Evolutionary conservation across 495 filamentous ascomycete genomes (phyloP).

Genomic region (Astrocystis sublimbata): DNA sequence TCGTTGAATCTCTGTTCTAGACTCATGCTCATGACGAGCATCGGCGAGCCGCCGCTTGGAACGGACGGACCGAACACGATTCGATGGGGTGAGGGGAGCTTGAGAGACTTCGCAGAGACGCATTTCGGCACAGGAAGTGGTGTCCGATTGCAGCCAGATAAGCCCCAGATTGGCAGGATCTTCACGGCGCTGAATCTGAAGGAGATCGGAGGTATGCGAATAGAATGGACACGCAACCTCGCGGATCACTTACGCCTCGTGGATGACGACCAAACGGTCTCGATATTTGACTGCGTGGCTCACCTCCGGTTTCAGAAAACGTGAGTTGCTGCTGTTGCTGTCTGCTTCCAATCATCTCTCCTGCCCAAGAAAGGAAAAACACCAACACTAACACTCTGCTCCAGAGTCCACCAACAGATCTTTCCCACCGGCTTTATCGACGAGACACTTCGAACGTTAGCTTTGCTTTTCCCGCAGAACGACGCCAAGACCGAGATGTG

Average conservation of each 20-base stretch:
- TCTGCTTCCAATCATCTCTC: neutral
- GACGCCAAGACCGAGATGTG: slow-evolving; percentile 29
- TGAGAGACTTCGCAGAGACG: slow-evolving; percentile 11
- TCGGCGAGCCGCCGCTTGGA: slow-evolving; percentile 11
- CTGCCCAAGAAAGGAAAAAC: no score
- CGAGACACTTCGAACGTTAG: slow-evolving; percentile 50
- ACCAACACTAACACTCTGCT: slow-evolving; percentile 1
- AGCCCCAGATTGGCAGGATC: slow-evolving; percentile 24
- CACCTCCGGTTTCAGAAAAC: slow-evolving; percentile 36
- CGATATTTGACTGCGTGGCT: slow-evolving; percentile 46
- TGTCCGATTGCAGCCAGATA: slow-evolving; percentile 7
- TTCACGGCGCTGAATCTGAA: slow-evolving; percentile 35
- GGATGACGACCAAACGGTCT: slow-evolving; percentile 42
- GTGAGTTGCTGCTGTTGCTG: no score
- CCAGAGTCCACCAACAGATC: slow-evolving; percentile 7
- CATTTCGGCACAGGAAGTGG: neutral
- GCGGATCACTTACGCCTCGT: slow-evolving; percentile 46
- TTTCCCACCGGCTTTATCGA: slow-evolving; percentile 40
- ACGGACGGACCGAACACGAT: slow-evolving; percentile 11
- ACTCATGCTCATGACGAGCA: slow-evolving; percentile 23
- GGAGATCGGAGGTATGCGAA: slow-evolving; percentile 41
- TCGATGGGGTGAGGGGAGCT: slow-evolving; percentile 19
- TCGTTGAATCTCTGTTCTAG: slow-evolving; percentile 27
- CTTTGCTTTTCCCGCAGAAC: slow-evolving; percentile 47
- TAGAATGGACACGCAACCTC: slow-evolving; percentile 47